Percentiles rank a stretch among this genome's conserved stretches.
phyloP scores from a whole-genome alignment of 176 grass and related monocot genomes.

The Eleusine coracana region DNA sequence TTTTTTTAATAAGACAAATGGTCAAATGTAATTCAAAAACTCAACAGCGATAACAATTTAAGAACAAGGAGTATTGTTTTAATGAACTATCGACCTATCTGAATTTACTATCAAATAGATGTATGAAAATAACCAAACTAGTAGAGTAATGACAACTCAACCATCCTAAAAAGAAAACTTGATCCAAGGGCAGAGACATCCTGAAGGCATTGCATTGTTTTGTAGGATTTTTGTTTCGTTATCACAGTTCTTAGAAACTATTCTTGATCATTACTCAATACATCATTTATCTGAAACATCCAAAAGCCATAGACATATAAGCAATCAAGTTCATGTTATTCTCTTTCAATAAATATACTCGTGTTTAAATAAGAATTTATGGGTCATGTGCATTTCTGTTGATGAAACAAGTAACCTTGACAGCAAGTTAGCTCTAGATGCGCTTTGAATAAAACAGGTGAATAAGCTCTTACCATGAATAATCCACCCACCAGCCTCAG shows the following conservation, averaged over 20 bases:
- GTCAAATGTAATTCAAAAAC: too few relatives aligned
- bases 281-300: neutral
- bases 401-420: neutral
- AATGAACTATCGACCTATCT: neutral
- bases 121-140: slow-evolving; percentile 11
- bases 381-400: neutral
- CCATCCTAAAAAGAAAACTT: neutral
- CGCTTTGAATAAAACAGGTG: neutral
- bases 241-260: neutral
- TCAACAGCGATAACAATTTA: neutral
- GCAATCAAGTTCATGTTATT: neutral
- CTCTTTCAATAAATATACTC: neutral
- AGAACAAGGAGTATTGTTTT: neutral
- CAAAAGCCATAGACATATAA: neutral
- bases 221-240: neutral
- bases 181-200: neutral
- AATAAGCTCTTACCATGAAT: neutral
- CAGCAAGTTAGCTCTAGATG: too few relatives aligned
- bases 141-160: neutral
- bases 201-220: neutral
- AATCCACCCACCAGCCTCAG: neutral
- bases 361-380: neutral
- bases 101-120: neutral
- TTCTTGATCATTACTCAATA: neutral
- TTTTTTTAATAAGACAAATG: too few relatives aligned